These are phyloP conservation scores for Thalassia testudinum DNA, from an alignment of 116 monocot genomes.

Conservation along the genomic window DNA sequence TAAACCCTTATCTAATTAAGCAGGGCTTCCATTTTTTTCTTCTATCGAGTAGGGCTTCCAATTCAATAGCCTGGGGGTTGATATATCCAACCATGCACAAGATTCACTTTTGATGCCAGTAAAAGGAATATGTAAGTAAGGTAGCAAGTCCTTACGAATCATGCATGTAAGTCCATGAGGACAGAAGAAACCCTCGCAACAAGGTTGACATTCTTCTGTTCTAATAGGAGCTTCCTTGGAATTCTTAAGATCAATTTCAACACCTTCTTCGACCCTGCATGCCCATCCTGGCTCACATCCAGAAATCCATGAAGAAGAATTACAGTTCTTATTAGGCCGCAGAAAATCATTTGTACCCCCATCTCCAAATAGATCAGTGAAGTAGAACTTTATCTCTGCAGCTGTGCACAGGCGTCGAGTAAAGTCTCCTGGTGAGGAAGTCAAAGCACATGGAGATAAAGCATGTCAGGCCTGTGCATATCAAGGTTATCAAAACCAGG, in stretches of 20 bases:
- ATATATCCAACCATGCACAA: too few species aligned
- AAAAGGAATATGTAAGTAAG: too few species aligned
- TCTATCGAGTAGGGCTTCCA: too few species aligned
- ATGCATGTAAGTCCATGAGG: slow-evolving; percentile 89
- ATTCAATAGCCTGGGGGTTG: too few species aligned
- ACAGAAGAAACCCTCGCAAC: slow-evolving; percentile 86
- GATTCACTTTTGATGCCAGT: too few species aligned
- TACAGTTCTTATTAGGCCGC: slow-evolving; percentile 82
- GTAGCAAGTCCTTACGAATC: slow-evolving; percentile 89
- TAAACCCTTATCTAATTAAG: too few species aligned
- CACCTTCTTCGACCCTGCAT: slow-evolving; percentile 39
- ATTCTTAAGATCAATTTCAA: slow-evolving; percentile 39
- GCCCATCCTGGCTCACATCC: slow-evolving; percentile 99
- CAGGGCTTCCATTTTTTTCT: too few species aligned
- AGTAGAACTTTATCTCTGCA: slow-evolving; percentile 88
- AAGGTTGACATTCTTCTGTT: slow-evolving; percentile 41
- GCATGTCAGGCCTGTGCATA: too few species aligned
- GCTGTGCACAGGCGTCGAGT: slow-evolving; percentile 53
- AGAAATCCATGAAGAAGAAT: slow-evolving; percentile 67
- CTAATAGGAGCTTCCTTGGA: slow-evolving; percentile 32
- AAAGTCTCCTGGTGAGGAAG: slow-evolving; percentile 37
- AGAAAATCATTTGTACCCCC: slow-evolving; percentile 28
- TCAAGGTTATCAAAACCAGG: too few species aligned
- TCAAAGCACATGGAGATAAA: too few species aligned
- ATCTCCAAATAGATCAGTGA: slow-evolving; percentile 36